Evolutionary conservation across 2,329 filamentous ascomycete genomes (phyloP), one percentile per base, ranked within the genome.

Genomic region (Gyromitra esculenta): DNA sequence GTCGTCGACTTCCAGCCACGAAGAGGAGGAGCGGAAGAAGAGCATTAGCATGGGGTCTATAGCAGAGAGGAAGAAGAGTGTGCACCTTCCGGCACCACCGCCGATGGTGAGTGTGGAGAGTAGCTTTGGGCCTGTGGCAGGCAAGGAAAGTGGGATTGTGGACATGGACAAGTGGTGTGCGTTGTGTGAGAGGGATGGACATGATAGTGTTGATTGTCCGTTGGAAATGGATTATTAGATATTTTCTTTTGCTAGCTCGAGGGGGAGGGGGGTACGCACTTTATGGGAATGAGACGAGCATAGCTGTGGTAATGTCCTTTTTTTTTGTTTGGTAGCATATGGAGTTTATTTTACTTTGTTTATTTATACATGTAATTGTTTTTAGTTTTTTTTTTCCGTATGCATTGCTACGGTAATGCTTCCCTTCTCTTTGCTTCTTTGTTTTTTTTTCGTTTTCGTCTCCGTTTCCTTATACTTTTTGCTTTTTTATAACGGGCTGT

Each of bases 151-250:
- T 71, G 91, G 92, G 0, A 85, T 92, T 60, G 87, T 95, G 79
- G 93, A 98, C 81, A 89, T 91, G 70, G 89, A 91, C 78, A 97
- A 97, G 85, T 99, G 96, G 96, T 99, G 96, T 84, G 96, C 96
- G 15, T 87, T 98, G 57, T 99, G 96, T 83, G 96, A 99, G 86
- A 90, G 93, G 78, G 96, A 99, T 82, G 96, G 96, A 13, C 96
- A 99, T 83, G 92, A 97, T 84, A 97, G 95, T 82, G 94, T 97
- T 77, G 93, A 96, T 83, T 97, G 94, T 84, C 94, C 94, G 11
- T 92, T 97, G 84, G 94, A 97, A 84, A 76, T 64, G 21, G 77
- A 79, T 56, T 79, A 75, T 67, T 78, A 75, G 54, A 52, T 54
- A 18, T 69, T 13, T 39, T 8, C 52, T 15, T 8, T 8, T 4